phyloP scores from a whole-genome alignment of 106 monocot genomes.

The Apostasia ramifera region DNA sequence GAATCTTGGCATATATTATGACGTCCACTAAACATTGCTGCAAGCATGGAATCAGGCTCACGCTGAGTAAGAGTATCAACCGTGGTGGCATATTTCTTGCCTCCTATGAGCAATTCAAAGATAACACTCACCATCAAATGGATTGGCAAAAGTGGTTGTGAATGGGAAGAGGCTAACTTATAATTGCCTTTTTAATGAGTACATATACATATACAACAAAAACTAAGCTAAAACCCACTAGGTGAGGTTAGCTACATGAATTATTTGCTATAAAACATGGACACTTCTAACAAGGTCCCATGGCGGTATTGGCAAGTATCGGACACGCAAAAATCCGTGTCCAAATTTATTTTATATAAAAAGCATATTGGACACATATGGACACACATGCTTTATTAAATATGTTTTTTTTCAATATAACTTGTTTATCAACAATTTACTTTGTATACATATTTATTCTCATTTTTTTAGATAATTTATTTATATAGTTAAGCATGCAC shows the following conservation, averaged over 20 bases:
- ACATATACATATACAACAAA: background rate
- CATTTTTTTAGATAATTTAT: too few species aligned
- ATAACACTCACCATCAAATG: background rate
- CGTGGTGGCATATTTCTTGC: conserved; percentile 77
- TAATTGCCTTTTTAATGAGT: background rate
- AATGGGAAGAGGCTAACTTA: background rate
- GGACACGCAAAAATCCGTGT: too few species aligned
- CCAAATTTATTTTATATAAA: too few species aligned
- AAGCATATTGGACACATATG: too few species aligned
- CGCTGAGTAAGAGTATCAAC: conserved; percentile 77
- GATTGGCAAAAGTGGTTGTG: background rate
- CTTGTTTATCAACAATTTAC: too few species aligned
- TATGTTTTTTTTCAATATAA: too few species aligned
- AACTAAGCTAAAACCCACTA: background rate
- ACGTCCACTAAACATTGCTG: conserved; percentile 88
- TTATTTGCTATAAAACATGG: background rate
- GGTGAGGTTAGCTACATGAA: background rate
- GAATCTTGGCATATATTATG: conserved; percentile 50
- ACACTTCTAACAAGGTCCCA: too few species aligned
- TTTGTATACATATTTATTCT: too few species aligned
- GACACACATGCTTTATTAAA: too few species aligned
- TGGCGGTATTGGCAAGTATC: too few species aligned
- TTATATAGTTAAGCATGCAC: too few species aligned
- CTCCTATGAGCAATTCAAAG: conserved; percentile 32
- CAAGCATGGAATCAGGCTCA: conserved; percentile 90